Evolutionary conservation across 495 filamentous ascomycete genomes (phyloP).

Genomic region (Aspergillus egyptiacus): DNA sequence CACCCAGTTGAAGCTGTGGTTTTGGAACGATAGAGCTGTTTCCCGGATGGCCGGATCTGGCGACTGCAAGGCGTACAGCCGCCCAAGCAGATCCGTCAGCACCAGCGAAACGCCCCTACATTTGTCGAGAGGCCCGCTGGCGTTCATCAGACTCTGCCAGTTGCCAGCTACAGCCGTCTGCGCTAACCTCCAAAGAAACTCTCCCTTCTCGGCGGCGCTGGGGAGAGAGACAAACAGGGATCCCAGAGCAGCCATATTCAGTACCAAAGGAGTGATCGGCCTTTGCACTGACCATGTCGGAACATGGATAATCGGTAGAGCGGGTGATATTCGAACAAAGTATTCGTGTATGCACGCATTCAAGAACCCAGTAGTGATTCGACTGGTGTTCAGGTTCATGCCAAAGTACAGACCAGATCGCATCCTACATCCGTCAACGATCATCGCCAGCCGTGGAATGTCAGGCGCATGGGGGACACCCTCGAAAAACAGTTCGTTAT

Average conservation of each 20-base stretch:
- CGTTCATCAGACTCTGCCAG: slow-evolving; percentile 16
- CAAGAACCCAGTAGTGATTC: slow-evolving; percentile 17
- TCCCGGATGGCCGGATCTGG: slow-evolving; percentile 12
- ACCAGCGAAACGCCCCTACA: slow-evolving; percentile 20
- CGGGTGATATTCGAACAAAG: slow-evolving; percentile 14
- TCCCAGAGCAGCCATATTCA: slow-evolving; percentile 19
- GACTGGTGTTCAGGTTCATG: no score
- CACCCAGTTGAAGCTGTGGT: slow-evolving; percentile 20
- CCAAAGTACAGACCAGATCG: no score
- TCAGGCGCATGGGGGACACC: no score
- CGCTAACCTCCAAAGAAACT: slow-evolving; percentile 18
- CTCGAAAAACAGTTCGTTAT: no score
- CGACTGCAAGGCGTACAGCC: slow-evolving; percentile 17
- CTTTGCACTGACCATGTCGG: slow-evolving; percentile 11
- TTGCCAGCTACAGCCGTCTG: slow-evolving; percentile 18
- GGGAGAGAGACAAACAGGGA: slow-evolving; percentile 17
- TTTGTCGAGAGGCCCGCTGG: slow-evolving; percentile 14
- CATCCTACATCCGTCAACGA: no score
- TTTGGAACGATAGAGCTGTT: slow-evolving; percentile 16
- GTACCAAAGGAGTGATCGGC: slow-evolving; percentile 14
- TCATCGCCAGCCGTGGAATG: no score
- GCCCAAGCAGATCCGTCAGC: slow-evolving; percentile 15
- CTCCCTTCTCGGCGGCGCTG: slow-evolving; percentile 9
- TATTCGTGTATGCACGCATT: slow-evolving; percentile 17
- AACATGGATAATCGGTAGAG: slow-evolving; percentile 14